Evolutionary conservation across 2,329 filamentous ascomycete species (phyloP), one percentile per base, ranked within the genome.

Genomic region (Endocalyx cinctus): DNA sequence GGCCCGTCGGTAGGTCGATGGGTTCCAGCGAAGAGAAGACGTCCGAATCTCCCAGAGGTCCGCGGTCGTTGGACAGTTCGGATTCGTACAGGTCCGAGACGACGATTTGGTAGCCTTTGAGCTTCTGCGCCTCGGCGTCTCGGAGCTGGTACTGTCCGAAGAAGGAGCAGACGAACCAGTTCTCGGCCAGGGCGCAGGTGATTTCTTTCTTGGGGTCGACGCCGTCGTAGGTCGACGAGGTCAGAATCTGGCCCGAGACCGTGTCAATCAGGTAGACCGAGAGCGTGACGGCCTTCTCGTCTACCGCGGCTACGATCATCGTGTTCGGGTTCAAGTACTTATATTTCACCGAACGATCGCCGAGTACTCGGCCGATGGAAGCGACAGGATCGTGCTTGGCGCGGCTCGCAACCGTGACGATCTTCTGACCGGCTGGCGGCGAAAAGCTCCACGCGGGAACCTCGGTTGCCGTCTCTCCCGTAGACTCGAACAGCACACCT

Each of bases 301-400:
- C 72, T 3, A 80, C 64, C 2, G 85, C 72, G 2, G 84, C 85
- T 28, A 95, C 70, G 1, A 97, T 72, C 3, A 88, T 70, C 6
- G 87, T 74, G 60, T 94, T 96, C 1, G 86, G 79, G 63, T 94
- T 95, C 25, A 98, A 67, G 57, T 97, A 97, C 64, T 98, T 98
- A 77, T 98, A 98, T 43, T 90, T 76, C 29, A 98, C 92, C n/a
- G 81, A 82, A 27, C 92, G 79, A 52, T 98, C 84, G 17, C 88
- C 89, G 15, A 98, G 75, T 2, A 97, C 92, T 38, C 87, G 87
- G 8, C 92, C 92, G 48, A 98, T 95, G 1, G 92, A 97, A 4
- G 92, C 90, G 29, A 97, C 81, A 0, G 87, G 87, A 48, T 98
- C 89, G 44, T 90, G 83, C 3, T 74, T 55, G 8, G 87, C 80